Percentiles rank a stretch among this genome's conserved stretches.
Conservation (phyloP, 2,329 filamentous ascomycete genomes). For the Thielaviopsis ethacetica region DNA sequence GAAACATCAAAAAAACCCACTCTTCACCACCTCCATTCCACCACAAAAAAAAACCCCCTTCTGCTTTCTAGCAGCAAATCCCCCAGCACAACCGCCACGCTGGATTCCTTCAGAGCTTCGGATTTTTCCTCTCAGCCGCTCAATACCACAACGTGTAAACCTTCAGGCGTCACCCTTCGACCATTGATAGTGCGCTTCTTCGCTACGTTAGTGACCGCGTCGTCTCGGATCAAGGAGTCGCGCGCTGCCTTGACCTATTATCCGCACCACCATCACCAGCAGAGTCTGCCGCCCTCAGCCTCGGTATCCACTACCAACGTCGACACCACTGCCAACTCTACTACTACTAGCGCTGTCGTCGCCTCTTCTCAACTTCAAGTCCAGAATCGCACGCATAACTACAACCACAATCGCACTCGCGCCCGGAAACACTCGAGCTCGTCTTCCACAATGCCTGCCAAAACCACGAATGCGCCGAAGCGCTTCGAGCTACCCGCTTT, state of each 20-base stretch:
- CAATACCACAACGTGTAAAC: slow-evolving; percentile 9
- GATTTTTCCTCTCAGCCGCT: slow-evolving; percentile 7
- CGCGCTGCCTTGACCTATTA: slow-evolving; percentile 7
- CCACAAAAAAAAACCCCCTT: not conserved
- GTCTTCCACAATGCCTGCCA: slow-evolving; percentile 6
- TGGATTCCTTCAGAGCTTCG: slow-evolving; percentile 11
- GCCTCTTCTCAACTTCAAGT: not conserved
- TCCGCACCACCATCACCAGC: slow-evolving; percentile 1
- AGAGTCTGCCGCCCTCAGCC: not conserved
- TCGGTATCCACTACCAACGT: not conserved
- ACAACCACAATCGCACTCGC: not conserved
- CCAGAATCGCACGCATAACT: no score
- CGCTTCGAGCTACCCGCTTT: slow-evolving; percentile 40
- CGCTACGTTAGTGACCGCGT: slow-evolving; percentile 7
- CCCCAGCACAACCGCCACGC: slow-evolving; percentile 6
- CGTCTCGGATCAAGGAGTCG: slow-evolving; percentile 8
- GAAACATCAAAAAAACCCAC: slow-evolving; percentile 2
- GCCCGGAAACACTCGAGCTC: not conserved
- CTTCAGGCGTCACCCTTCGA: slow-evolving; percentile 7
- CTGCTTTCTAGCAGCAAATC: slow-evolving; percentile 1
- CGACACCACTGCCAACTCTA: not conserved
- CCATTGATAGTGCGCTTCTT: slow-evolving; percentile 11
- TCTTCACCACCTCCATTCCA: not conserved
- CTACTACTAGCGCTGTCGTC: not conserved
- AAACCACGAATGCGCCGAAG: slow-evolving; percentile 8